Conservation (phyloP, 192 early-diverging fungal genomes). For the Allomyces macrogynus region DNA sequence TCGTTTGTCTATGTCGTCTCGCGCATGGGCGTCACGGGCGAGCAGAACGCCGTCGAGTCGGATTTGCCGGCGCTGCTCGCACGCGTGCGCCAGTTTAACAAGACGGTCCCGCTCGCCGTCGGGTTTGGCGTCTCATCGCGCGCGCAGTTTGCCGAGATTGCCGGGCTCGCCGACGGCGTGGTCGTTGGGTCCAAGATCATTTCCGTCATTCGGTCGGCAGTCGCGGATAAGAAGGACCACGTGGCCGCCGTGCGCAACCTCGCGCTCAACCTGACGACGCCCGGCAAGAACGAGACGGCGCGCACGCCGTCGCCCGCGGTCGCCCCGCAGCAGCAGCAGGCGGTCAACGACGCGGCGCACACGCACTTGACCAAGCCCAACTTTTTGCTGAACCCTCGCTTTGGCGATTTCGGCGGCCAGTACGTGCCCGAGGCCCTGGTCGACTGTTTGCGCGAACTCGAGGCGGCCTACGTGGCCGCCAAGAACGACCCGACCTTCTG, state of each 20-base stretch:
- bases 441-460: slow-evolving; percentile 79
- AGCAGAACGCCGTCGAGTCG: slow-evolving; percentile 35
- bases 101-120: slow-evolving; percentile 65
- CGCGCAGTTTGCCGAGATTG: slow-evolving; percentile 75
- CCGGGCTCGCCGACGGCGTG: slow-evolving; percentile 74
- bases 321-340: slow-evolving; percentile 6
- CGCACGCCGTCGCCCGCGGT: slow-evolving; percentile 10
- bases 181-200: slow-evolving; percentile 89
- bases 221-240: slow-evolving; percentile 15
- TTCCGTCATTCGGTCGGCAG: slow-evolving; percentile 44
- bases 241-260: slow-evolving; percentile 24
- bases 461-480: slow-evolving; percentile 56
- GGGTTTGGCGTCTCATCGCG: slow-evolving; percentile 87
- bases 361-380: background rate
- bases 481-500: slow-evolving; percentile 78
- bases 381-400: slow-evolving; percentile 27
- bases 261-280: slow-evolving; percentile 23
- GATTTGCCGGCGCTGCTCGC: slow-evolving; percentile 52
- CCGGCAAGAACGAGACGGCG: slow-evolving; percentile 12
- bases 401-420: slow-evolving; percentile 89
- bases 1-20: slow-evolving; percentile 93
- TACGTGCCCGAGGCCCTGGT: slow-evolving; percentile 96
- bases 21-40: slow-evolving; percentile 85
- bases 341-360: slow-evolving; percentile 1
- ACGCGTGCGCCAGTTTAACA: slow-evolving; percentile 59